Evolutionary conservation across 2,329 filamentous ascomycete species (phyloP).

Genomic region (Beauveria bassiana): DNA sequence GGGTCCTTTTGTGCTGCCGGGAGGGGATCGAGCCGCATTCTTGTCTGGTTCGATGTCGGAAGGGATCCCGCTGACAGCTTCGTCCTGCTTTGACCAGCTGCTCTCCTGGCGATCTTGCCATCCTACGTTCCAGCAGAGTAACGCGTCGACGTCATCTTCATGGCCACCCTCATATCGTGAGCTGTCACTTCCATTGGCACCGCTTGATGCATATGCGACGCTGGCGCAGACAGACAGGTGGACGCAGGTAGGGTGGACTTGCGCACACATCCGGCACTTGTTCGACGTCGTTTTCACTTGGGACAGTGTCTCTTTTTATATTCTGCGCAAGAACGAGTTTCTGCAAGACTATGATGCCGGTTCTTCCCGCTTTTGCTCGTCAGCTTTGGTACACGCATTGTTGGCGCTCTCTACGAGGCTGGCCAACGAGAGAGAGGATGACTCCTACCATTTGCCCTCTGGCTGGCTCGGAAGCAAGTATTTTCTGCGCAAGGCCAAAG

Average conservation of each 20-base stretch:
- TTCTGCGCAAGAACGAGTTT: slow-evolving; percentile 20
- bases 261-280: slow-evolving; percentile 6
- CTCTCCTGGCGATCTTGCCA: slow-evolving; percentile 6
- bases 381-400: slow-evolving; percentile 12
- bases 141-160: background rate
- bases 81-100: slow-evolving; percentile 1
- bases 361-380: slow-evolving; percentile 8
- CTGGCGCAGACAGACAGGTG: background rate
- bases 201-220: background rate
- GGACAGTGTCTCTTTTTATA: slow-evolving; percentile 14
- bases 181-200: background rate
- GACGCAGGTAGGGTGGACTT: slow-evolving; percentile 10
- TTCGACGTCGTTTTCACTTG: slow-evolving; percentile 7
- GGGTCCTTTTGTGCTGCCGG: background rate
- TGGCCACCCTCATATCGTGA: background rate
- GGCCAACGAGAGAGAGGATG: background rate
- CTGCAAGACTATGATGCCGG: slow-evolving; percentile 16
- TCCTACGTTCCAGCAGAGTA: background rate
- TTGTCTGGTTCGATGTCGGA: background rate
- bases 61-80: background rate
- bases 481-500: slow-evolving; percentile 5
- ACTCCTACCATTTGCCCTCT: background rate
- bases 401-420: slow-evolving; percentile 7
- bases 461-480: slow-evolving; percentile 6
- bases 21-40: background rate